Base-by-base conservation (phyloP, 441 rosid genomes). In the Aleurites moluccanus region DNA sequence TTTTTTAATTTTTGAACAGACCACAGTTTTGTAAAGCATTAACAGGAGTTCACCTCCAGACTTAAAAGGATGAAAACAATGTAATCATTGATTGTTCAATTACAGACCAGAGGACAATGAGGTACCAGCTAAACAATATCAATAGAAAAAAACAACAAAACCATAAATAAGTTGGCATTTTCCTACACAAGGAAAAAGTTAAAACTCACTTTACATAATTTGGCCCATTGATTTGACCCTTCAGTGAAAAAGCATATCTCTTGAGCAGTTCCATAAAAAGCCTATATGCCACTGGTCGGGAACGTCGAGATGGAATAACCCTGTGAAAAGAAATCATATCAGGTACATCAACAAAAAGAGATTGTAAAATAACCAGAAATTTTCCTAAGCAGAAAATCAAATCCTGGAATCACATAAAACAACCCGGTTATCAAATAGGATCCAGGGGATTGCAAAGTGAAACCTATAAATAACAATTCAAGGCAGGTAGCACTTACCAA, bases 231-330 rank as follows among this genome's bases (percentile, higher is more conserved):
- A 88, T 78, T 42, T 83, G 88, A 77, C 85, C 70, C 77, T 79
- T 67, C 62, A 92, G 83, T 7, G 91, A 83, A 77, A 96, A 90
- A 65, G 87, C 91, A 77, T 92, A 89, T 75, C 96, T 88, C 83
- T 82, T 87, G n/a, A 93, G 89, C 78, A 96, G 92, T 73, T 93
- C 99, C 88, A 96, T 75, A 74, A 87, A 91, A 60, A 96, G 97
- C 88, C 99, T 88, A 70, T 93, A 96, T 15, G 98, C 99, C 6
- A 88, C 86, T 55, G 98, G 97, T 42, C 86, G 87, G 75, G 80
- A 78, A 76, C 76, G 80, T 73, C 98, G 82, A 81, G 85, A 84
- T 63, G 92, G 90, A 81, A 93, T 86, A 77, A 93, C 91, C 89
- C 99, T 96, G 88, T 47, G 55, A 64, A 61, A 74, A 77, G 21